These are phyloP conservation scores for Cryphonectria radicalis DNA, from an alignment of 2,329 filamentous ascomycete species.

Conservation along the genomic window DNA sequence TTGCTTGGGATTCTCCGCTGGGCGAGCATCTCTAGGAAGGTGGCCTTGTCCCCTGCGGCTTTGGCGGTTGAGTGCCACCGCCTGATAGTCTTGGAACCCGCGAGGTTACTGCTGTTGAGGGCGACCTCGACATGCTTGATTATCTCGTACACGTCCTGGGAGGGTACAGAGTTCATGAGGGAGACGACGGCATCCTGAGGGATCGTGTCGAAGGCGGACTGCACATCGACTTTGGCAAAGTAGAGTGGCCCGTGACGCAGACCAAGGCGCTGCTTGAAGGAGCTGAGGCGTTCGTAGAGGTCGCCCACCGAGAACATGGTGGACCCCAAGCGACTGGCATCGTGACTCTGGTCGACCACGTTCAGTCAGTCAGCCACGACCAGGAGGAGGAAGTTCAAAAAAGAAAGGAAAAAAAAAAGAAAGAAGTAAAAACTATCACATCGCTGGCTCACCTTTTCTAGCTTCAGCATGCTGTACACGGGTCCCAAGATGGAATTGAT, in stretches of 20 bases:
- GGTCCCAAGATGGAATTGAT: conserved; percentile 70
- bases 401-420: neutral
- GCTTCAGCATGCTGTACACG: conserved; percentile 75
- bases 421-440: neutral
- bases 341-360: conserved; percentile 42
- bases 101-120: conserved; percentile 41
- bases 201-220: conserved; percentile 93
- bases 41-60: conserved; percentile 44
- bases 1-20: conserved; percentile 47
- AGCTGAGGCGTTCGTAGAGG: conserved; percentile 73
- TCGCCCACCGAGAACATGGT: conserved; percentile 82
- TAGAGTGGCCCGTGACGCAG: conserved; percentile 59
- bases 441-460: conserved; percentile 66
- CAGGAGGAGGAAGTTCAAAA: neutral
- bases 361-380: neutral
- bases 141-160: conserved; percentile 68
- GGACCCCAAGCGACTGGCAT: conserved; percentile 71
- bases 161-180: conserved; percentile 64
- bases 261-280: conserved; percentile 63
- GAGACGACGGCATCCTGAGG: conserved; percentile 76
- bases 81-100: conserved; percentile 45
- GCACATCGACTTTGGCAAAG: conserved; percentile 92
- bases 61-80: conserved; percentile 60
- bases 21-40: conserved; percentile 53
- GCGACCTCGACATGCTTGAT: conserved; percentile 76